Base-by-base conservation (phyloP, 2,329 filamentous ascomycete genomes). In the Fusarium domesticum region DNA sequence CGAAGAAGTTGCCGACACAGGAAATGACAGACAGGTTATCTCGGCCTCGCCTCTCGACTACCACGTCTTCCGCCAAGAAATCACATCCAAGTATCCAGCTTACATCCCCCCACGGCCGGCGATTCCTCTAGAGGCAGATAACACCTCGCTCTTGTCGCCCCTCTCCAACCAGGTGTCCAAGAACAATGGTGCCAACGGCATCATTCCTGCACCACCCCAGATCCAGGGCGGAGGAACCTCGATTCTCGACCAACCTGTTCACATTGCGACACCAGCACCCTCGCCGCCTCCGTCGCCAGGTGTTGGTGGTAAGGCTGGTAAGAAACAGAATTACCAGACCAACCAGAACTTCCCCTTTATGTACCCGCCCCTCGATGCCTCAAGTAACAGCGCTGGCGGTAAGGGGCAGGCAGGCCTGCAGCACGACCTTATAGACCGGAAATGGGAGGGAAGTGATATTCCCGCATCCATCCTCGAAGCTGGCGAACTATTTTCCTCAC, bases 281-380 rank as follows among this genome's bases (percentile, higher is more conserved):
- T 98, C 93, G 0, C 93, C 93, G 18, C 93, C 93, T 0, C 93
- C 93, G 1, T 96, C 92, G 1, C 93, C 93, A 1, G 78, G 74
- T 8, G 85, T 85, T 25, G 91, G 90, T 18, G 90, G 90, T 0
- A 98, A 97, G 66, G 89, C 87, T 40, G 91, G 87, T 1, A 98
- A 98, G 74, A 98, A 98, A 64, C 93, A 98, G 62, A 98, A 97
- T 57, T 98, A 98, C 60, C 93, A 98, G 66, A 98, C 93, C 0
- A 98, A 98, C 62, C 93, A 98, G 59, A 93, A 96, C 63, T 97
- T 98, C 54, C 93, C 93, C 0, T 97, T 98, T 62, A 83, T 98
- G 71, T 98, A 98, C 57, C 93, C 93, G 2, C 93, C 93, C 1
- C 73, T 96, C 15, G 92, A 96, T 66, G 85, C 84, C 50, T 85